Evolutionary conservation across 352 stramenopile genomes (phyloP).

Genomic region (Phytophthora hybrid): DNA sequence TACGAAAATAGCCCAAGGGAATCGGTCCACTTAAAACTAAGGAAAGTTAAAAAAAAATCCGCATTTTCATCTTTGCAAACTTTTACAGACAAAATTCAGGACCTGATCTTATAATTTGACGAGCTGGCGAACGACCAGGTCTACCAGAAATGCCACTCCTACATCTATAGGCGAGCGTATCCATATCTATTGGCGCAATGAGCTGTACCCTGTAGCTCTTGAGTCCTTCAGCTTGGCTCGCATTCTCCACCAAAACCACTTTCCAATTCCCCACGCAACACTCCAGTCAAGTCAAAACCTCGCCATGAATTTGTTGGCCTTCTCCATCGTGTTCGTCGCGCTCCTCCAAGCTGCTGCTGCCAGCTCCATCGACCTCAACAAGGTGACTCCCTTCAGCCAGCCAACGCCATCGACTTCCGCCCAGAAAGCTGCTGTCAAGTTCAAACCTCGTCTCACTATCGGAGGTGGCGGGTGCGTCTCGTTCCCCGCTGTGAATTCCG

Average conservation of each 20-base stretch:
- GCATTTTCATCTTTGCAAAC: not conserved
- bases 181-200: not conserved
- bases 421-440: conserved; percentile 16
- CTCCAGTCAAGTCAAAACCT: not conserved
- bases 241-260: not conserved
- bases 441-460: conserved; percentile 25
- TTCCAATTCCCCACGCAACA: not conserved
- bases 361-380: conserved; percentile 14
- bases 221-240: not conserved
- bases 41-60: not conserved
- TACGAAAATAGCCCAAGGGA: too few relatives aligned
- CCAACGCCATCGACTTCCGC: conserved; percentile 7
- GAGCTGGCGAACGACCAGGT: not conserved
- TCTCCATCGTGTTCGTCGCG: not conserved
- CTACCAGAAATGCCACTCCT: not conserved
- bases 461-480: conserved; percentile 4
- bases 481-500: conserved; percentile 20
- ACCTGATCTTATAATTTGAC: not conserved
- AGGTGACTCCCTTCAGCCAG: conserved; percentile 15
- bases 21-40: too few relatives aligned
- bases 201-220: not conserved
- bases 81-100: not conserved
- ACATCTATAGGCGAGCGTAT: not conserved
- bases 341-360: conserved; percentile 1
- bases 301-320: conserved; percentile 7